Evolutionary conservation across 768 basidiomycete genomes (phyloP).

Genomic region (Russula emetica): DNA sequence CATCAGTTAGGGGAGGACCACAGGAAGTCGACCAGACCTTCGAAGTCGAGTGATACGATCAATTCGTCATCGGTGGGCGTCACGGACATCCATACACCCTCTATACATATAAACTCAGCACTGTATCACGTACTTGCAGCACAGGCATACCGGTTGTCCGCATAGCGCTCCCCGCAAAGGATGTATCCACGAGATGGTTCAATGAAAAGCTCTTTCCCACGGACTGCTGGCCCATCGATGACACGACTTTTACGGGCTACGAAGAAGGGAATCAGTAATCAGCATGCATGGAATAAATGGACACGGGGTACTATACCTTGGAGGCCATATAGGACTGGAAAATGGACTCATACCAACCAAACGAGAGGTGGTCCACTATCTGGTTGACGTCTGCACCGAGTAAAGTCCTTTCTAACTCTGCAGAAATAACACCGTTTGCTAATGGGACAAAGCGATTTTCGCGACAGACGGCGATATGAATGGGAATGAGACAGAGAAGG

Average conservation of each 20-base stretch:
- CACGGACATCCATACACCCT: constrained; percentile 66
- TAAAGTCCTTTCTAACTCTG: constrained; percentile 37
- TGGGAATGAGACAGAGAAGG: constrained; percentile 57
- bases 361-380: constrained; percentile 51
- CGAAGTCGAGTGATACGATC: constrained; percentile 60
- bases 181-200: constrained; percentile 59
- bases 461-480: constrained; percentile 53
- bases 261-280: not conserved
- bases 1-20: not conserved
- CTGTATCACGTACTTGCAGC: not conserved
- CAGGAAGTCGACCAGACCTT: constrained; percentile 38
- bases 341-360: constrained; percentile 64
- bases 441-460: constrained; percentile 15
- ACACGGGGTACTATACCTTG: constrained; percentile 37
- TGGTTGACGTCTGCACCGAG: constrained; percentile 58
- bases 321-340: constrained; percentile 59
- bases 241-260: constrained; percentile 59
- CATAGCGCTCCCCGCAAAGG: constrained; percentile 64
- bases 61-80: constrained; percentile 53
- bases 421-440: constrained; percentile 39
- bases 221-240: constrained; percentile 66
- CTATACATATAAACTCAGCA: constrained; percentile 27
- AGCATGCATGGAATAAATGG: not conserved
- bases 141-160: constrained; percentile 44
- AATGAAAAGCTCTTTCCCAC: constrained; percentile 57